Conservation (phyloP, 225 moss, liverwort and hornwort genomes). For the Physcomitrium patens region DNA sequence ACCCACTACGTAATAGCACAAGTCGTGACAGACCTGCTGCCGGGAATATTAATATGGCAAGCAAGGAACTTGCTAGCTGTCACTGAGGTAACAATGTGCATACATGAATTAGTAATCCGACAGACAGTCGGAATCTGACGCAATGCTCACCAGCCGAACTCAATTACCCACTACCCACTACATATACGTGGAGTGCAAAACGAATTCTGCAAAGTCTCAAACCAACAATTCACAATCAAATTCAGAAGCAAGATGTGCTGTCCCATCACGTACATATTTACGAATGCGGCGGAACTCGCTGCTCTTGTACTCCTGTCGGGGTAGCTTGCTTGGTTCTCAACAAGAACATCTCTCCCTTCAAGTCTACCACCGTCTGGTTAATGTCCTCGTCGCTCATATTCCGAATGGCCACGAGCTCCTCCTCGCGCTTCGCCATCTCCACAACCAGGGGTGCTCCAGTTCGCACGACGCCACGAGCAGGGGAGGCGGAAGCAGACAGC, state of each 20-base stretch:
- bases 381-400: conserved; percentile 85
- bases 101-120: too few species aligned
- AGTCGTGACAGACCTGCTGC: too few species aligned
- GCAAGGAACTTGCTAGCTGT: too few species aligned
- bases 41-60: too few species aligned
- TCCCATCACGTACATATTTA: conserved; percentile 56
- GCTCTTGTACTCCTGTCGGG: conserved; percentile 85
- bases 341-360: conserved; percentile 95
- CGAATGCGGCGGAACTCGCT: conserved; percentile 93
- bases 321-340: conserved; percentile 94
- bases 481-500: conserved; percentile 21
- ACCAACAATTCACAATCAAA: background rate
- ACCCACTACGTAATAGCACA: background rate
- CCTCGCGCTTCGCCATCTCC: conserved; percentile 71
- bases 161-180: too few species aligned
- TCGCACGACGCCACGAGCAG: background rate
- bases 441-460: conserved; percentile 45
- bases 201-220: background rate
- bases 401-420: conserved; percentile 72
- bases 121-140: too few species aligned
- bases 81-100: too few species aligned
- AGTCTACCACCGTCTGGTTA: conserved; percentile 71
- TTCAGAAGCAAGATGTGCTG: background rate
- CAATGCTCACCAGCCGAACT: too few species aligned
- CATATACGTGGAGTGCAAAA: background rate